phyloP scores from a whole-genome alignment of 768 basidiomycete species.

The Boletus bicolor region DNA sequence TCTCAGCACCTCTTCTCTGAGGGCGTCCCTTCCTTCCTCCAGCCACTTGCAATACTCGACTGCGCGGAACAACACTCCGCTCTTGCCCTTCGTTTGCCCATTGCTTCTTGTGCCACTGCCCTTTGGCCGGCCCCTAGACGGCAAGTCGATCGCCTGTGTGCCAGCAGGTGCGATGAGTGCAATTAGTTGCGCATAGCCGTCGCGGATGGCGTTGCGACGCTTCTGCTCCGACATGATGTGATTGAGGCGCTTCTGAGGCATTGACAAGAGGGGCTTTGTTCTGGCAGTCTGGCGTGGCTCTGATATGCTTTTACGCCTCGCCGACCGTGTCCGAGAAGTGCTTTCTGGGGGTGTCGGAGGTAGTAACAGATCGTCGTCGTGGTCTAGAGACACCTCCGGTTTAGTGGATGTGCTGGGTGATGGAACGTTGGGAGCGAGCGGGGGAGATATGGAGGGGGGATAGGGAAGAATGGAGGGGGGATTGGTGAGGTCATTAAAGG shows the following conservation, averaged over 20 bases:
- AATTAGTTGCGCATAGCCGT: slow-evolving; percentile 85
- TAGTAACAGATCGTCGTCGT: slow-evolving; percentile 3
- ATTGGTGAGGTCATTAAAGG: slow-evolving; percentile 11
- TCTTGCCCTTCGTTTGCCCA: slow-evolving; percentile 80
- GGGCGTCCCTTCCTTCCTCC: slow-evolving; percentile 75
- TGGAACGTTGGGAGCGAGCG: not conserved
- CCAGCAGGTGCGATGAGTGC: slow-evolving; percentile 78
- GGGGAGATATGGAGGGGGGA: not conserved
- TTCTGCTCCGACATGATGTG: slow-evolving; percentile 96
- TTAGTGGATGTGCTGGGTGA: slow-evolving; percentile 9
- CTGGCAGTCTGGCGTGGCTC: slow-evolving; percentile 32
- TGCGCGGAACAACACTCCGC: slow-evolving; percentile 82
- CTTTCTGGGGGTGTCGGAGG: slow-evolving; percentile 13
- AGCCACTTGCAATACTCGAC: slow-evolving; percentile 84
- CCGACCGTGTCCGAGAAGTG: slow-evolving; percentile 11
- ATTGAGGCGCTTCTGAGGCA: slow-evolving; percentile 84
- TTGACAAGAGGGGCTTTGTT: slow-evolving; percentile 67
- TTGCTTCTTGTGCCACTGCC: slow-evolving; percentile 66
- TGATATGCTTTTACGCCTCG: slow-evolving; percentile 25
- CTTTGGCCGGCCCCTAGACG: slow-evolving; percentile 76
- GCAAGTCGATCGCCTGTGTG: slow-evolving; percentile 66
- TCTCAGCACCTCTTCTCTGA: slow-evolving; percentile 63
- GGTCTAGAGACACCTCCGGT: slow-evolving; percentile 4
- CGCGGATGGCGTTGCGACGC: slow-evolving; percentile 86
- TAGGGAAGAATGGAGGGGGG: slow-evolving; percentile 4